Percentiles rank a stretch among this genome's conserved stretches.
Evolutionary conservation across 2,329 filamentous ascomycete species (phyloP).

Genomic region (Raffaelea albimanens): DNA sequence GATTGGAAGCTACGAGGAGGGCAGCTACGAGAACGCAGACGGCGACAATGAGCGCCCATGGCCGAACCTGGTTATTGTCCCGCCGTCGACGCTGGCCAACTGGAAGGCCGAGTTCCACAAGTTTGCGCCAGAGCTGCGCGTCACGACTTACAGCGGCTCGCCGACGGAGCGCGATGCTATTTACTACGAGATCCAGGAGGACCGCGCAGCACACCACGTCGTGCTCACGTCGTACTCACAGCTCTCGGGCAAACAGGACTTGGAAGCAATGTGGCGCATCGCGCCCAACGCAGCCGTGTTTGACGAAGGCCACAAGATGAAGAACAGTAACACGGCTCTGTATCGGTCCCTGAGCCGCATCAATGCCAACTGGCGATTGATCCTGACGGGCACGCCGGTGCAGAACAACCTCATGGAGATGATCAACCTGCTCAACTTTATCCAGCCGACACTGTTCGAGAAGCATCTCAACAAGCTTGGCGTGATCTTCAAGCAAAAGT

Average conservation of each 20-base stretch:
- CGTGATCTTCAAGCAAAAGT: slow-evolving; percentile 85
- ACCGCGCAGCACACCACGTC: slow-evolving; percentile 55
- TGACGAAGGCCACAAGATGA: slow-evolving; percentile 89
- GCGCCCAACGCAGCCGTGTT: slow-evolving; percentile 57
- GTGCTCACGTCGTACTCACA: slow-evolving; percentile 54
- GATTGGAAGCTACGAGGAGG: slow-evolving; percentile 46
- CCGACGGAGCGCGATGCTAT: slow-evolving; percentile 60
- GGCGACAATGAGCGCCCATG: slow-evolving; percentile 35
- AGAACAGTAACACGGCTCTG: slow-evolving; percentile 74
- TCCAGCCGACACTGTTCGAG: slow-evolving; percentile 77
- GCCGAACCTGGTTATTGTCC: slow-evolving; percentile 80
- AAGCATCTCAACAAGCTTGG: slow-evolving; percentile 70
- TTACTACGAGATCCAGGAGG: slow-evolving; percentile 54
- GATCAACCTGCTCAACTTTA: slow-evolving; percentile 83
- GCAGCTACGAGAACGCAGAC: slow-evolving; percentile 7
- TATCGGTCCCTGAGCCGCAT: slow-evolving; percentile 75
- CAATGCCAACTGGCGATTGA: slow-evolving; percentile 69
- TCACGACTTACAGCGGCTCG: slow-evolving; percentile 61
- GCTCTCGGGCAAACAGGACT: slow-evolving; percentile 39
- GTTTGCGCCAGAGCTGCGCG: slow-evolving; percentile 69
- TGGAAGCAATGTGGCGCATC: slow-evolving; percentile 39
- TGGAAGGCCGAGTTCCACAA: slow-evolving; percentile 85
- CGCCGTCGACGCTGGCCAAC: slow-evolving; percentile 88
- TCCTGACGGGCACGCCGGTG: slow-evolving; percentile 84
- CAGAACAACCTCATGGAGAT: slow-evolving; percentile 94